Conservation (phyloP, 306 rosid genomes). For the Castanopsis chinensis region DNA sequence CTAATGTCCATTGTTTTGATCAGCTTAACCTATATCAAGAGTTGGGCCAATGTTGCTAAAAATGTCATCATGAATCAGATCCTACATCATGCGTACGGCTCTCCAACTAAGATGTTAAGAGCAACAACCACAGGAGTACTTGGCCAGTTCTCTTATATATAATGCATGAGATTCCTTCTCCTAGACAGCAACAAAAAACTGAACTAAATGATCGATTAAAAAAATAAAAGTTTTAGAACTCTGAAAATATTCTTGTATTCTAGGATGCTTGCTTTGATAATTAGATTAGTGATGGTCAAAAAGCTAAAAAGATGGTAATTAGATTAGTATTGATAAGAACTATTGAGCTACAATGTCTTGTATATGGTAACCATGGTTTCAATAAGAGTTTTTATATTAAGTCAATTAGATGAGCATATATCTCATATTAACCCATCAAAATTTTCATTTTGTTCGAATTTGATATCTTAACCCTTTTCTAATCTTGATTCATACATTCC, state of each 20-base stretch:
- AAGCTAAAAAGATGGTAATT: not conserved
- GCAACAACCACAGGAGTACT: not conserved
- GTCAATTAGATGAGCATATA: too few relatives aligned
- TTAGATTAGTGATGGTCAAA: not conserved
- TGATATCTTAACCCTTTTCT: too few relatives aligned
- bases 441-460: too few relatives aligned
- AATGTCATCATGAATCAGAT: slow-evolving; percentile 1
- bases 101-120: not conserved
- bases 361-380: not conserved
- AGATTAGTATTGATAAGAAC: not conserved
- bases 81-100: not conserved
- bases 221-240: too few relatives aligned
- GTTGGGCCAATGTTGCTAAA: not conserved
- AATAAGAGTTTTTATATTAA: not conserved
- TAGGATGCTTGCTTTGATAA: not conserved
- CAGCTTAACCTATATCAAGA: slow-evolving; percentile 1
- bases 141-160: not conserved
- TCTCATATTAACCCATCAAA: too few relatives aligned
- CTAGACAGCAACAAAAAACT: not conserved
- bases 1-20: not conserved
- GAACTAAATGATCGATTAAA: not conserved
- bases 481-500: too few relatives aligned
- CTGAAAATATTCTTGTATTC: not conserved
- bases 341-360: not conserved
- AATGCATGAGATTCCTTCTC: not conserved